Base-by-base conservation (phyloP, 257 asterid genomes). In the Solanum microdontum region DNA sequence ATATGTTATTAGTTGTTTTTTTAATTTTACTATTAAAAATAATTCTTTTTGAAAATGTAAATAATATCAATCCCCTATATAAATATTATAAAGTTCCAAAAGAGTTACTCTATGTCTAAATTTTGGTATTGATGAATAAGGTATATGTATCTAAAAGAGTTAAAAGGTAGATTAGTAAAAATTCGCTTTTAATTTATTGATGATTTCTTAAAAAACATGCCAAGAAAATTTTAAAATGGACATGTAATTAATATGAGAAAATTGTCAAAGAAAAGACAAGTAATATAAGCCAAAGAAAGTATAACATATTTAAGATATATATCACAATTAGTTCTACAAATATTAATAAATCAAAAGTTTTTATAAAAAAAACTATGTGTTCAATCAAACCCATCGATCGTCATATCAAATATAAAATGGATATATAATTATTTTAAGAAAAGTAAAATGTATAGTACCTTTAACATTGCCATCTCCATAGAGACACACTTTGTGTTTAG, bases 391-490 rank as follows among this genome's bases (percentile, higher is more conserved):
- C 45, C 45, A 39, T 39, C 3, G 6, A 39, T 39, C 12, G 6
- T 60, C 28, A 60, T 60, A 60, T 3, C 1, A 3, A 9, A 21
- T 60, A 60, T 8, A 23, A 23, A 62, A 62, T 2, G 14, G 28
- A 62, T 28, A 0, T 10, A 60, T 3, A 60, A 23, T 8, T 23
- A 1, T 21, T 21, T 60, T 55, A 17, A 19, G n/a, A 55, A 7
- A 55, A 55, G 66, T 19, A 58, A 19, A 12, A 80, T 40, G 73
- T 66, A 17, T 24, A 36, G 26, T 51, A 93, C 98, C 97, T 93
- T 93, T 95, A 51, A 76, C 89, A 87, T 93, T 91, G 51, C 98
- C 99, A 33, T 93, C 72, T 17, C 98, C 98, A 60, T 94, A 93
- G 70, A 95, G 68, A 88, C 43, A 33, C 37, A 94, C 90, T 58